A percentile compares a stretch with the other conserved stretches of the same genome.
These are phyloP conservation scores for Trichoderma simmonsii DNA, from an alignment of 2,329 filamentous ascomycete genomes.

Conservation along the genomic window DNA sequence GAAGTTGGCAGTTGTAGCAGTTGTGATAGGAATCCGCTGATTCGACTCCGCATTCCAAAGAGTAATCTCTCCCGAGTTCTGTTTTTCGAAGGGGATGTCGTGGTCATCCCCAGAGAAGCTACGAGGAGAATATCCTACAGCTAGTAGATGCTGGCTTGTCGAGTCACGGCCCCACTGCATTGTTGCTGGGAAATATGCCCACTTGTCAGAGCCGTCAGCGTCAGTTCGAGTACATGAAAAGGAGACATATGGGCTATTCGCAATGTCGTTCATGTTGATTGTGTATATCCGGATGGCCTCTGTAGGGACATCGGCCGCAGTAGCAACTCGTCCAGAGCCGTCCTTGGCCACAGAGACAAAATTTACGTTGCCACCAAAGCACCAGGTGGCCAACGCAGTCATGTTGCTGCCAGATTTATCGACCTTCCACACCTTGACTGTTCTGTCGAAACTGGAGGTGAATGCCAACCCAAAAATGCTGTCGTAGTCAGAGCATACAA, in stretches of 20 bases:
- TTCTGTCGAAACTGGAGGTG: constrained; percentile 60
- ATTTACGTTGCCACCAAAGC: constrained; percentile 57
- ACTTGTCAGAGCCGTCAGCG: constrained; percentile 42
- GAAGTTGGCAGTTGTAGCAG: constrained; percentile 55
- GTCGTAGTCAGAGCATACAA: constrained; percentile 60
- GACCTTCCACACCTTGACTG: constrained; percentile 58
- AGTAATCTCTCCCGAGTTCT: constrained; percentile 57
- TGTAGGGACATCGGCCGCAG: constrained; percentile 53
- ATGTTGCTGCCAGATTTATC: constrained; percentile 40
- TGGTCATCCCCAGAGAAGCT: constrained; percentile 50
- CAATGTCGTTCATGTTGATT: constrained; percentile 37
- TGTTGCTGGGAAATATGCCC: constrained; percentile 62
- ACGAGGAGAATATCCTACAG: constrained; percentile 62
- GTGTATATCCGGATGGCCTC: constrained; percentile 58
- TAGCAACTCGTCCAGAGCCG: constrained; percentile 50
- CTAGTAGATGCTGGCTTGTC: constrained; percentile 48
- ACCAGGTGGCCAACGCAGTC: constrained; percentile 47
- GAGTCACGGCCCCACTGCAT: constrained; percentile 57
- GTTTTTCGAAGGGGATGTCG: constrained; percentile 57
- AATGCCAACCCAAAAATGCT: constrained; percentile 44
- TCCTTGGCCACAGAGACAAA: constrained; percentile 57
- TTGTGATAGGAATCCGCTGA: constrained; percentile 45
- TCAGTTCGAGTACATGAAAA: constrained; percentile 43
- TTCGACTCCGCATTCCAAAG: constrained; percentile 53
- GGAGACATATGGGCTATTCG: constrained; percentile 35